These are phyloP conservation scores for Scorias spongiosa DNA, from an alignment of 2,329 filamentous ascomycete species.

Conservation along the genomic window DNA sequence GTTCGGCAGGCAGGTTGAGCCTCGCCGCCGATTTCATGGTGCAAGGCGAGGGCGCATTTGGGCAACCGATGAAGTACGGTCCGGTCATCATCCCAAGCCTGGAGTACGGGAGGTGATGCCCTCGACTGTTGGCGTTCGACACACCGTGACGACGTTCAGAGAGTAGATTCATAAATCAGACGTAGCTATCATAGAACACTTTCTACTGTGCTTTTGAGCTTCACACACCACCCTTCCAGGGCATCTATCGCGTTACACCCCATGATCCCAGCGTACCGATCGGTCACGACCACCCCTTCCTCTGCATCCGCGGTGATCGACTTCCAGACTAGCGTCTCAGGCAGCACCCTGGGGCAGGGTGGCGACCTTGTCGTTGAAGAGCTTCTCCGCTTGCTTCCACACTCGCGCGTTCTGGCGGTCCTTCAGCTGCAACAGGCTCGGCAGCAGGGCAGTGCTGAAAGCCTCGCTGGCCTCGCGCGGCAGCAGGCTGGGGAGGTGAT, in stretches of 20 bases:
- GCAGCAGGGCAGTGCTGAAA: conserved; percentile 65
- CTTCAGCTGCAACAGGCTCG: conserved; percentile 62
- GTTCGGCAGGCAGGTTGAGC: conserved; percentile 43
- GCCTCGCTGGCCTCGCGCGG: conserved; percentile 77
- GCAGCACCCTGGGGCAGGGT: conserved; percentile 41
- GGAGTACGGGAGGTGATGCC: conserved; percentile 31
- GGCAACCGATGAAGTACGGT: conserved; percentile 81
- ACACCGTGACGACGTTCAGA: no score
- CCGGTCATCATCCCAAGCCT: conserved; percentile 79
- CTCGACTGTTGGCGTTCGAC: no score
- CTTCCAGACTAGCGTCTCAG: neutral
- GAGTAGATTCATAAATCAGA: no score
- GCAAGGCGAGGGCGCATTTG: conserved; percentile 73
- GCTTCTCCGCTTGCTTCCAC: conserved; percentile 72
- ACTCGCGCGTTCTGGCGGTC: conserved; percentile 57
- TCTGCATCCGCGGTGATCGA: no score
- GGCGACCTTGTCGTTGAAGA: conserved; percentile 70
- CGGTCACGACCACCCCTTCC: no score
- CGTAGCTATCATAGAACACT: no score
- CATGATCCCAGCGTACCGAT: no score
- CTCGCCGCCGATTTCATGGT: conserved; percentile 94
- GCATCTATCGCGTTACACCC: no score
- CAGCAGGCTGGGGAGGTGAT: conserved; percentile 70
- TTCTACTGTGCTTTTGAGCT: no score
- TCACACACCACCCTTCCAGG: no score